Evolutionary conservation across 305 asterid genomes (phyloP).

Genomic region (Rubia occidens): DNA sequence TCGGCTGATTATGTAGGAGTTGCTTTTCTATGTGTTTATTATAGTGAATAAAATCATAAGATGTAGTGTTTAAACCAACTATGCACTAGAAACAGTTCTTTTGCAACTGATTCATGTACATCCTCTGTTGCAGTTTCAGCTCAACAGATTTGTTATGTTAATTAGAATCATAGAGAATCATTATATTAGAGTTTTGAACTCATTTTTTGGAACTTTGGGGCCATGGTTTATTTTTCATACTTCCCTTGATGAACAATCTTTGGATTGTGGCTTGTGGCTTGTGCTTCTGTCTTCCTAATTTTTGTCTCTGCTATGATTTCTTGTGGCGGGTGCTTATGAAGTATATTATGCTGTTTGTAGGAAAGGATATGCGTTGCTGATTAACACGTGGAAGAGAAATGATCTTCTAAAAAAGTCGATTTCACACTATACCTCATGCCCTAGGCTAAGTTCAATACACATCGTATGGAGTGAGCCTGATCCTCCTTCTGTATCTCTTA

Average conservation of each 20-base stretch:
- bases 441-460: slow-evolving; percentile 58
- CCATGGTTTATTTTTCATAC: not conserved
- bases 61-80: not conserved
- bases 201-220: not conserved
- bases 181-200: not conserved
- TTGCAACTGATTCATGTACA: not conserved
- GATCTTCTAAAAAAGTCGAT: slow-evolving; percentile 70
- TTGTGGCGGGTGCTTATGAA: slow-evolving; percentile 16
- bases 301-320: slow-evolving; percentile 11
- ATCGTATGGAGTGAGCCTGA: slow-evolving; percentile 87
- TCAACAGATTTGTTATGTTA: not conserved
- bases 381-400: slow-evolving; percentile 87
- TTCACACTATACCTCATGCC: slow-evolving; percentile 66
- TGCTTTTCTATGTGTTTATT: not conserved
- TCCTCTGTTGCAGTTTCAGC: not conserved
- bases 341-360: slow-evolving; percentile 30
- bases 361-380: slow-evolving; percentile 64
- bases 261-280: not conserved
- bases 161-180: not conserved
- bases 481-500: slow-evolving; percentile 59
- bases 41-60: not conserved
- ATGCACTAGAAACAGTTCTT: not conserved
- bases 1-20: not conserved
- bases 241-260: not conserved
- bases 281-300: not conserved